Evolutionary conservation across 805 yeast genomes (phyloP), one percentile per base, ranked within the genome.

Genomic region (Ogataea populi-albae): DNA sequence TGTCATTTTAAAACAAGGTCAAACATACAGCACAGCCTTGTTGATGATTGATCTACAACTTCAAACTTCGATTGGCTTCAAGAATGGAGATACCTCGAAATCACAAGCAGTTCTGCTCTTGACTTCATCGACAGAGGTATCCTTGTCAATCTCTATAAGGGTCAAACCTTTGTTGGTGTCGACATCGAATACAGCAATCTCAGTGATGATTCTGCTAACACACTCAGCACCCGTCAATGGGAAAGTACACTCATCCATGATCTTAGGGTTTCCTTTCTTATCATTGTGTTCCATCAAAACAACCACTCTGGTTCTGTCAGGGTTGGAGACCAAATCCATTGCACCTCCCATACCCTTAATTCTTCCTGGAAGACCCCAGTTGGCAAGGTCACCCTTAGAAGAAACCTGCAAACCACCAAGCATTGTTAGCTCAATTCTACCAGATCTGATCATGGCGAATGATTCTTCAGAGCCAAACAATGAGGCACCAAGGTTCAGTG

Each of bases 281-380:
- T 71, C 75, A 21, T 59, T 61, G 46, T 71, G 76, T 39, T 71
- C 75, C 60, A 69, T 71, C 35, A 66, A 57, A 9, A 68, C 73
- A 22, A 71, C 67, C 12, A 71, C 75, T 34, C 58, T 55, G 4
- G 76, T 71, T 23, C 61, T 51, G 18, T 54, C 52, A 11, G 75
- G 74, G 44, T 69, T 68, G 5, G 73, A 64, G 5, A 69, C 75
- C 17, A 71, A 61, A 46, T 70, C 76, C 76, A 72, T 72, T 17
- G 76, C 76, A 12, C 77, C 76, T 17, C 77, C 77, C 70, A 71
- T 72, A 14, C 77, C 77, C 49, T 68, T 69, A 28, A 71, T 65
- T 39, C 64, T 57, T 6, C 76, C 75, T 1, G 77, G 76, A 4
- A 71, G 57, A 17, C 70, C 73, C 75, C 77, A 71, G 50, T 71